phyloP scores from a whole-genome alignment of 768 basidiomycete species.

The Termitomyces sp. region DNA sequence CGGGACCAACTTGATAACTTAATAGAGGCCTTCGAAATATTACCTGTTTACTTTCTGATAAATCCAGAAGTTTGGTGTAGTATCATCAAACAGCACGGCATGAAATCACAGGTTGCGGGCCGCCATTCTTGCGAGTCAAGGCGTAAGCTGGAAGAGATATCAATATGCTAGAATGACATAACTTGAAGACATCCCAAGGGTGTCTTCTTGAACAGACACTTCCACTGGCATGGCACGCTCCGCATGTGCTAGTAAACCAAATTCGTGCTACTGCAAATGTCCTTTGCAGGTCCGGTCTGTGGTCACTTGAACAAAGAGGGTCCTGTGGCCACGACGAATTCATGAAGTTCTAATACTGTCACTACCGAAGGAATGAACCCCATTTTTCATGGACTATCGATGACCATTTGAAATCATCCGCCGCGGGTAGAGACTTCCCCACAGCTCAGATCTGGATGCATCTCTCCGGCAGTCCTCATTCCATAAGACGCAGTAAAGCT shows the following conservation, averaged over 20 bases:
- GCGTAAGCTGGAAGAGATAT: neutral
- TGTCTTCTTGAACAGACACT: neutral
- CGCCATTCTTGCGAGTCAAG: neutral
- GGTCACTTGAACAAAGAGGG: neutral
- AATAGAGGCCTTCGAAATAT: too few species aligned
- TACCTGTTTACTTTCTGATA: neutral
- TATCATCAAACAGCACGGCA: neutral
- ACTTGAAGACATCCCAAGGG: too few species aligned
- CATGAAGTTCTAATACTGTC: neutral
- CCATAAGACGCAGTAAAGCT: neutral
- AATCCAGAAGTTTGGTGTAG: neutral
- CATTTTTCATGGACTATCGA: neutral
- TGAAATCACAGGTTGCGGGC: too few species aligned
- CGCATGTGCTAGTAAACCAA: neutral
- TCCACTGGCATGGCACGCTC: neutral
- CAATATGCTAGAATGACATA: neutral
- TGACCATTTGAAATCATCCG: neutral
- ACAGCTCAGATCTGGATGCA: neutral
- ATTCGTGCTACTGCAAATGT: neutral
- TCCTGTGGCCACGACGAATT: neutral
- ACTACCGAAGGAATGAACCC: neutral
- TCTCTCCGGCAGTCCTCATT: neutral
- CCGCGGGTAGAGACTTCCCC: too few species aligned
- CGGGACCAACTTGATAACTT: neutral
- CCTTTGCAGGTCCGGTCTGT: neutral